phyloP scores from a whole-genome alignment of 169 alveolate species.

The Theileria annulata region DNA sequence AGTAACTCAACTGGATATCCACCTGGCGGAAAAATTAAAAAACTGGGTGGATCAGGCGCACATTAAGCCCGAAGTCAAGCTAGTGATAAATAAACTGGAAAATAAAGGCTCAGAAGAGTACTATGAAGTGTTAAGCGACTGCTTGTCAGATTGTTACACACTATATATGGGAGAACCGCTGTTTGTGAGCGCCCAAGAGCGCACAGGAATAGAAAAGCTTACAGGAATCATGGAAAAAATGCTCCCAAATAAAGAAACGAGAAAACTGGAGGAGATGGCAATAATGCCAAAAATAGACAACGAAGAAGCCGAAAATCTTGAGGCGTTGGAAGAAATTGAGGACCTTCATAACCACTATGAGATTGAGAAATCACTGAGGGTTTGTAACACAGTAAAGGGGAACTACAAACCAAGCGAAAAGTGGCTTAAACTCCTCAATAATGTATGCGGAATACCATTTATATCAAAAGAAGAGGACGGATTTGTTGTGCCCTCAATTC shows the following conservation, averaged over 20 bases:
- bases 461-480: conserved; percentile 21
- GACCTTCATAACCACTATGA: conserved; percentile 21
- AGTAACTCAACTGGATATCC: conserved; percentile 72
- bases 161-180: conserved; percentile 67
- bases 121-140: conserved; percentile 51
- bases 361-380: conserved; percentile 48
- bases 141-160: conserved; percentile 53
- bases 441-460: conserved; percentile 54
- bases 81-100: conserved; percentile 57
- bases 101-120: conserved; percentile 53
- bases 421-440: conserved; percentile 45
- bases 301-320: not conserved
- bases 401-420: conserved; percentile 40
- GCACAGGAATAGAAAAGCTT: conserved; percentile 25
- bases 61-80: conserved; percentile 20
- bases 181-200: conserved; percentile 46
- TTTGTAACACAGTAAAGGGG: conserved; percentile 27
- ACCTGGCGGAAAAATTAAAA: conserved; percentile 59
- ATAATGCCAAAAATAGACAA: conserved; percentile 17
- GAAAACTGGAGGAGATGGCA: conserved; percentile 43
- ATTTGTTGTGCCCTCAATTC: conserved; percentile 32
- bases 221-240: conserved; percentile 11
- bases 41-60: conserved; percentile 31
- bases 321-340: conserved; percentile 5
- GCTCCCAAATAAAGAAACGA: not conserved